Conservation (phyloP, 2,329 filamentous ascomycete genomes). For the Penicillium sp. region DNA sequence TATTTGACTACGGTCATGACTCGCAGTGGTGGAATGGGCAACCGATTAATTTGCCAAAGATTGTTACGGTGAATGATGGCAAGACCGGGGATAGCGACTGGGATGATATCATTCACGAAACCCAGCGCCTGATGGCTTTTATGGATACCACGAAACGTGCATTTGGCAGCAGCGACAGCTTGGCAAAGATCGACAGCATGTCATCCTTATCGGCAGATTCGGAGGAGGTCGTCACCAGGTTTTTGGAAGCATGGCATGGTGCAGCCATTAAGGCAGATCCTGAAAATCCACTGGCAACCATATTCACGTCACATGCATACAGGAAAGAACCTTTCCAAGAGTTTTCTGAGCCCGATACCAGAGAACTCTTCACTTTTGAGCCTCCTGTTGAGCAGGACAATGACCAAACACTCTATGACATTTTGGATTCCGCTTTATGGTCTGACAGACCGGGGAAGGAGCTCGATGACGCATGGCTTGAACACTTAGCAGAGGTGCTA, state of each 20-base stretch:
- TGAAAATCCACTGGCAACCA: constrained; percentile 41
- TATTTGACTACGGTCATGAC: constrained; percentile 54
- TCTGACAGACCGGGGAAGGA: constrained; percentile 37
- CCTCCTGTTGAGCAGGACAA: constrained; percentile 38
- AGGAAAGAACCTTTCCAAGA: constrained; percentile 33
- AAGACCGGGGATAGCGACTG: constrained; percentile 34
- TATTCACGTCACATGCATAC: constrained; percentile 48
- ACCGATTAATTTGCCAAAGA: constrained; percentile 49
- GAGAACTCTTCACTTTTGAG: constrained; percentile 40
- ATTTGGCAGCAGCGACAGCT: constrained; percentile 56
- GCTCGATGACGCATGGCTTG: constrained; percentile 48
- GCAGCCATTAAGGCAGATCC: constrained; percentile 45
- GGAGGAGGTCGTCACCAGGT: constrained; percentile 42
- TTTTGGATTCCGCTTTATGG: constrained; percentile 53
- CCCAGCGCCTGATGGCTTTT: constrained; percentile 61
- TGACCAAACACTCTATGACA: constrained; percentile 52
- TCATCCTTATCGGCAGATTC: constrained; percentile 31
- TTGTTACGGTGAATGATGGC: constrained; percentile 46
- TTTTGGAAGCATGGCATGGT: constrained; percentile 50
- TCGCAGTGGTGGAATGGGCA: constrained; percentile 62
- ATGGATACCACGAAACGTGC: constrained; percentile 56
- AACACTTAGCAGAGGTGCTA: constrained; percentile 54
- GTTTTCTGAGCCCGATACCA: constrained; percentile 31
- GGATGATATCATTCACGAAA: constrained; percentile 54
- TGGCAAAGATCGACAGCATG: constrained; percentile 45